phyloP scores from a whole-genome alignment of 2,329 filamentous ascomycete species.

The Pseudopyricularia cyperi region DNA sequence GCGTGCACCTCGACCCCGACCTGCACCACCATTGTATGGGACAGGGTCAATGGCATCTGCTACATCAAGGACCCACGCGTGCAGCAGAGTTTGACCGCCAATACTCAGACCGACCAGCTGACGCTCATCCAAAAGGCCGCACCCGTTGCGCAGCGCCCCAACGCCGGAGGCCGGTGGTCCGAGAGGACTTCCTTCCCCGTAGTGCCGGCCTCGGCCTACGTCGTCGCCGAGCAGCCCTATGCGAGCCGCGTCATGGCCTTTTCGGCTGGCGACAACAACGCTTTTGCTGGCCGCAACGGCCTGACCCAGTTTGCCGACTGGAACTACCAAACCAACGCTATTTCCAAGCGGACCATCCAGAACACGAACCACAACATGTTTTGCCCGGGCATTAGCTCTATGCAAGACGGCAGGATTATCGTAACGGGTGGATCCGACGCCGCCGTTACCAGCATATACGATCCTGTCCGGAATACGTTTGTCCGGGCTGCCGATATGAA shows the following conservation, averaged over 20 bases:
- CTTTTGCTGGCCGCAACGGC: not conserved
- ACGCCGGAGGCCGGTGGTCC: not conserved
- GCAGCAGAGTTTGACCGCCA: not conserved
- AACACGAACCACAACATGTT: slow-evolving; percentile 31
- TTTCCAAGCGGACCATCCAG: not conserved
- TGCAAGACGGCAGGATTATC: slow-evolving; percentile 27
- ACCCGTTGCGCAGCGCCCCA: not conserved
- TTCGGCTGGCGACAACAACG: not conserved
- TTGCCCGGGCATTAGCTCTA: slow-evolving; percentile 32
- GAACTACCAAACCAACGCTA: not conserved
- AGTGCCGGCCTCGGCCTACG: not conserved
- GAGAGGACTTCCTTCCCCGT: not conserved
- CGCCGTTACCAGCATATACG: slow-evolving; percentile 17
- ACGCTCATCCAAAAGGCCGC: not conserved
- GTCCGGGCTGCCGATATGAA: not conserved
- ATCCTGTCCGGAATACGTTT: not conserved
- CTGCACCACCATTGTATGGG: not conserved
- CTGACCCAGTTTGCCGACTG: not conserved
- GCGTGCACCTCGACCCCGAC: not conserved
- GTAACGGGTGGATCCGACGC: slow-evolving; percentile 34
- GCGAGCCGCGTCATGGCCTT: not conserved
- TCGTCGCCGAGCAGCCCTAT: not conserved
- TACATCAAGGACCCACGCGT: not conserved
- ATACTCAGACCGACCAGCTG: not conserved
- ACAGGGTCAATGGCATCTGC: not conserved